A percentile compares a stretch with the other conserved stretches of the same genome.
Conservation (phyloP, 2,329 filamentous ascomycete species). For the Epichloe brachyelytri region DNA sequence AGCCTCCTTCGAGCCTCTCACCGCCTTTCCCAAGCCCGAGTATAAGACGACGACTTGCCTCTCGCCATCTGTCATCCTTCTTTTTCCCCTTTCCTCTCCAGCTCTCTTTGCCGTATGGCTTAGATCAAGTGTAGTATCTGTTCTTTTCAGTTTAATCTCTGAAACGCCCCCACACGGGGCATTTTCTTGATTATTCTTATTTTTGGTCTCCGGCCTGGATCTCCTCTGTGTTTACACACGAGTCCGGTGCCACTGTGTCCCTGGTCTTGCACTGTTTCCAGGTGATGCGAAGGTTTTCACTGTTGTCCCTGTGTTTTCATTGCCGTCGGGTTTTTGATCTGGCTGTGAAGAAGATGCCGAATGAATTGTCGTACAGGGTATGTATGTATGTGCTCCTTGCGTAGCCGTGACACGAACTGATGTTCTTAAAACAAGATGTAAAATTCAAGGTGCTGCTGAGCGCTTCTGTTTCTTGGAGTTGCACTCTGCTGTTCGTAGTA, state of each 20-base stretch:
- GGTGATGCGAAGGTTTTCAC: conserved; percentile 24
- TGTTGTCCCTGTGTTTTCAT: conserved; percentile 19
- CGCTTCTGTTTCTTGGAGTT: not conserved
- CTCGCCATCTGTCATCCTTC: not conserved
- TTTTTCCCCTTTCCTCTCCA: conserved; percentile 20
- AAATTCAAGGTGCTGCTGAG: no score
- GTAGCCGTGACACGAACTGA: no score
- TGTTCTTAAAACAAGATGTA: no score
- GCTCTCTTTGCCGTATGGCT: conserved; percentile 44
- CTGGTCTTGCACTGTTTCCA: conserved; percentile 30
- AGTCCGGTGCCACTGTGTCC: conserved; percentile 23
- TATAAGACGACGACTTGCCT: not conserved
- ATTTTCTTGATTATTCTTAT: conserved; percentile 64
- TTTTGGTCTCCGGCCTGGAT: conserved; percentile 19
- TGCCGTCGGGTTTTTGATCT: conserved; percentile 11
- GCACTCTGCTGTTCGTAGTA: not conserved
- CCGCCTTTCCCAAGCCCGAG: not conserved
- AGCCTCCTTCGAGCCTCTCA: not conserved
- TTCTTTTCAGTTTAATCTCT: conserved; percentile 97
- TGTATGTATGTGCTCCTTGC: no score
- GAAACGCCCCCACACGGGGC: conserved; percentile 61
- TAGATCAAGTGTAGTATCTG: conserved; percentile 93
- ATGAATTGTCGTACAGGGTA: no score
- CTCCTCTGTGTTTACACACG: conserved; percentile 27
- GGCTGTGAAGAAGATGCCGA: conserved; percentile 16